Evolutionary conservation across 768 basidiomycete species (phyloP).

Genomic region (Trametes cingulata): DNA sequence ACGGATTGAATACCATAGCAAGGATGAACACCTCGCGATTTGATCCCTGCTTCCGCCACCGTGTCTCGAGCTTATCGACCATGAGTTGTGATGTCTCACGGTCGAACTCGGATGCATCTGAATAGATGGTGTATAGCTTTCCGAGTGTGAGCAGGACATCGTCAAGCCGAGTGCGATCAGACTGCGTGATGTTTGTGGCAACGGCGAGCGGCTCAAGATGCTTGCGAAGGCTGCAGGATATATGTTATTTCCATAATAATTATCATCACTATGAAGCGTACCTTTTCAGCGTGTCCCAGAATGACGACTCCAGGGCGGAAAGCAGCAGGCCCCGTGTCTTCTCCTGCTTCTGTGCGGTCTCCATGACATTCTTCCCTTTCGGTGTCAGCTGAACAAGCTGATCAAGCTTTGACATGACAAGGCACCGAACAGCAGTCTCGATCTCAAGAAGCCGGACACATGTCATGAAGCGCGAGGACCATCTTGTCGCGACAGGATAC

Average conservation of each 20-base stretch:
- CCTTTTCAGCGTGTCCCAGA: neutral
- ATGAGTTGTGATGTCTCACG: neutral
- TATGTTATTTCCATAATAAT: neutral
- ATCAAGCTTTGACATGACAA: conserved; percentile 9
- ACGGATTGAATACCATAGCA: conserved; percentile 14
- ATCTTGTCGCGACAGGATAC: conserved; percentile 36
- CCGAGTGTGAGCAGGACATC: conserved; percentile 19
- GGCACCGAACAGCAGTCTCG: conserved; percentile 15
- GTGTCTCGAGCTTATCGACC: conserved; percentile 20
- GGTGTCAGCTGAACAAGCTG: conserved; percentile 13
- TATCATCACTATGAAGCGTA: neutral
- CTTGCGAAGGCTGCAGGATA: conserved; percentile 13
- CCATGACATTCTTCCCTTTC: conserved; percentile 18
- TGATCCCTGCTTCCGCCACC: conserved; percentile 18
- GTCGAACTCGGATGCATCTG: conserved; percentile 2
- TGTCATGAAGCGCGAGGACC: conserved; percentile 34
- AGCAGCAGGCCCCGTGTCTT: neutral
- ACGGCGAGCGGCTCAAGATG: conserved; percentile 37
- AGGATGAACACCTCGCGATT: conserved; percentile 27
- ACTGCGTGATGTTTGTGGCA: conserved; percentile 39
- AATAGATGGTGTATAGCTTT: conserved; percentile 25
- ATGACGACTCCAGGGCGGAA: neutral
- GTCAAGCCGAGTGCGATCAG: conserved; percentile 19
- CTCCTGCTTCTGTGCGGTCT: conserved; percentile 19
- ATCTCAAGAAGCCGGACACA: conserved; percentile 29